These are phyloP conservation scores for Cyberlindnera subsufficiens DNA, from an alignment of 805 yeast species.

Conservation along the genomic window DNA sequence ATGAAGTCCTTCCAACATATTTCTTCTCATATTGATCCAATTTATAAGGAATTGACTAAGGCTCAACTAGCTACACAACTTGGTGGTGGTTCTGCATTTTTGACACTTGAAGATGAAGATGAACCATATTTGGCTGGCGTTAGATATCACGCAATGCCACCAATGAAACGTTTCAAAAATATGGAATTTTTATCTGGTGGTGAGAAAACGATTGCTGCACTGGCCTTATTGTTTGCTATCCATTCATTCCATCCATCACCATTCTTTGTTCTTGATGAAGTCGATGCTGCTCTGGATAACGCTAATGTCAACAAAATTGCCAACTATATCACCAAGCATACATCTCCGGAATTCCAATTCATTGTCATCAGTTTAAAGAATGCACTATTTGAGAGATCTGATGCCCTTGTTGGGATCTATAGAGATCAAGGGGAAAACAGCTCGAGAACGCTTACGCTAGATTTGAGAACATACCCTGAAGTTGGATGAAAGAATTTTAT, in stretches of 20 bases:
- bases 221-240: slow-evolving; percentile 85
- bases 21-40: slow-evolving; percentile 60
- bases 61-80: slow-evolving; percentile 45
- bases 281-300: slow-evolving; percentile 96
- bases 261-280: slow-evolving; percentile 91
- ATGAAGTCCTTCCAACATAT: slow-evolving; percentile 74
- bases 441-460: slow-evolving; percentile 68
- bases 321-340: slow-evolving; percentile 69
- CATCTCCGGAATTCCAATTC: slow-evolving; percentile 79
- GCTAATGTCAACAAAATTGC: slow-evolving; percentile 84
- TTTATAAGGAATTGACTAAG: slow-evolving; percentile 83
- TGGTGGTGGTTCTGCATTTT: slow-evolving; percentile 88
- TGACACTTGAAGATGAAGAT: slow-evolving; percentile 82
- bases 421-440: slow-evolving; percentile 71
- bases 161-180: slow-evolving; percentile 86
- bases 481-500: slow-evolving; percentile 3
- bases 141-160: slow-evolving; percentile 93
- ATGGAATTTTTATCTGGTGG: slow-evolving; percentile 95
- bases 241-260: slow-evolving; percentile 93
- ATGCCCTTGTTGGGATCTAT: slow-evolving; percentile 88
- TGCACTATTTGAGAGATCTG: slow-evolving; percentile 80
- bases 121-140: slow-evolving; percentile 84
- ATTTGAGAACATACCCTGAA: slow-evolving; percentile 56
- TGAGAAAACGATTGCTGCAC: slow-evolving; percentile 93
- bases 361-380: slow-evolving; percentile 90